Percentiles rank a stretch among this genome's conserved stretches.
Evolutionary conservation across 257 asterid genomes (phyloP).

Genomic region (Leonotis leonurus): DNA sequence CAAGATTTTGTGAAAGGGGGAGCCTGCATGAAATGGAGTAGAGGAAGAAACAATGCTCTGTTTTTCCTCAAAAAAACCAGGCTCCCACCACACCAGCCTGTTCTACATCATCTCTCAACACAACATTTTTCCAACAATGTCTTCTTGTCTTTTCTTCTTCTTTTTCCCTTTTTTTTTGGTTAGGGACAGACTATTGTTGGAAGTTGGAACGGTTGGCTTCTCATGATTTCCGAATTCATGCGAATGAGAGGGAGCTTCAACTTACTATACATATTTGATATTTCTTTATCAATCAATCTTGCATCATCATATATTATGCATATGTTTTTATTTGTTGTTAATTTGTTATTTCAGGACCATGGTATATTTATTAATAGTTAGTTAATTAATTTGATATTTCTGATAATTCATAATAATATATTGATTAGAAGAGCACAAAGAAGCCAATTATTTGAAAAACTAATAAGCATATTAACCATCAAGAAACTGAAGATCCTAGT

Average conservation of each 20-base stretch:
- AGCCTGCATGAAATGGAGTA: constrained; percentile 21
- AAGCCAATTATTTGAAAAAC: too few relatives aligned
- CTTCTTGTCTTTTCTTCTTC: not conserved
- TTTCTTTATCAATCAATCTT: too few relatives aligned
- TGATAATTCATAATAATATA: too few relatives aligned
- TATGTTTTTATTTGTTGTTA: too few relatives aligned
- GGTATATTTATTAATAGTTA: too few relatives aligned
- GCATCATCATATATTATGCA: too few relatives aligned
- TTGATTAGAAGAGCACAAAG: too few relatives aligned
- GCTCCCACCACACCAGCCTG: constrained; percentile 16
- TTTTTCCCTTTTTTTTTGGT: not conserved
- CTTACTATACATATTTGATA: too few relatives aligned
- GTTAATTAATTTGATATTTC: too few relatives aligned
- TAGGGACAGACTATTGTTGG: constrained; percentile 15
- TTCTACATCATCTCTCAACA: constrained; percentile 26
- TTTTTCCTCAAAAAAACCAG: constrained; percentile 18
- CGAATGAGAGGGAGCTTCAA: too few relatives aligned
- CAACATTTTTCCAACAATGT: not conserved
- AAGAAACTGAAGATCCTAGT: not conserved
- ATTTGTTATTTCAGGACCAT: too few relatives aligned
- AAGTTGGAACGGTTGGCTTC: constrained; percentile 22
- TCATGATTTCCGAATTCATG: constrained; percentile 5
- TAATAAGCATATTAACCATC: too few relatives aligned
- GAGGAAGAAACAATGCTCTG: constrained; percentile 24
- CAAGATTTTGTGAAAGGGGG: constrained; percentile 20